Conservation (phyloP, 1,284 basidiomycete species). For the Vanrija humicola region DNA sequence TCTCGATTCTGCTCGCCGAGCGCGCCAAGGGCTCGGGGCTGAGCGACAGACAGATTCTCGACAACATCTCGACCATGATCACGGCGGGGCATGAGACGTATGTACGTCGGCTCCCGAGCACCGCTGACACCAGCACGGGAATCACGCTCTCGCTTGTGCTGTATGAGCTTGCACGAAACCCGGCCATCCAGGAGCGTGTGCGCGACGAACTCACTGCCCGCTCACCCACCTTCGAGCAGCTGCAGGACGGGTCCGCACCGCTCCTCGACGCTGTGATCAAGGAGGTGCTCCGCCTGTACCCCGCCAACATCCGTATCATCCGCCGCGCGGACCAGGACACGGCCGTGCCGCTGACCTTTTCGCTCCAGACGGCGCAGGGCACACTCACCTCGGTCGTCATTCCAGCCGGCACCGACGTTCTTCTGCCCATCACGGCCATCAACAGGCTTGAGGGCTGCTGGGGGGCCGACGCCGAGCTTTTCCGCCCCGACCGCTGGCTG, state of each 20-base stretch:
- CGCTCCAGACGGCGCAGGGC: neutral
- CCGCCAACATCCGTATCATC: slow-evolving; percentile 50
- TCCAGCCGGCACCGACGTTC: too few relatives aligned
- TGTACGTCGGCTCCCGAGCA: slow-evolving; percentile 40
- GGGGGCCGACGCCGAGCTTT: slow-evolving; percentile 64
- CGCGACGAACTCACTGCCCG: slow-evolving; percentile 55
- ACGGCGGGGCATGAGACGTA: slow-evolving; percentile 70
- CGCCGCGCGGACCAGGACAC: neutral
- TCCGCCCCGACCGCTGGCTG: slow-evolving; percentile 50
- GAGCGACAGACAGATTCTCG: too few relatives aligned
- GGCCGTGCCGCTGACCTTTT: neutral
- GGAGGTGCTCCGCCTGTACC: slow-evolving; percentile 63
- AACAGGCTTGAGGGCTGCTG: slow-evolving; percentile 62
- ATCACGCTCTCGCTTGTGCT: slow-evolving; percentile 63
- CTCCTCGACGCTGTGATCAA: slow-evolving; percentile 64
- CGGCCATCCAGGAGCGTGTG: slow-evolving; percentile 57
- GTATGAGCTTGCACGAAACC: slow-evolving; percentile 62
- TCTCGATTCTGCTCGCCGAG: too few relatives aligned
- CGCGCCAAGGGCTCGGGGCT: too few relatives aligned
- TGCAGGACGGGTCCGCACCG: slow-evolving; percentile 48
- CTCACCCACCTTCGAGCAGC: slow-evolving; percentile 29
- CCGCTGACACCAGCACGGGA: too few relatives aligned
- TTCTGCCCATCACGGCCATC: slow-evolving; percentile 46
- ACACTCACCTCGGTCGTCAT: too few relatives aligned
- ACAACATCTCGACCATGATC: slow-evolving; percentile 48